phyloP scores from a whole-genome alignment of 129 eudicot species.

The carrot (Daucus carota) region DH1_v3.0 NC_030387.2:5132501-5133000 shows the following conservation, averaged over 20 bases:
- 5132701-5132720: conserved; percentile 34
- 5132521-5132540: not conserved
- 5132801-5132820: conserved; percentile 51
- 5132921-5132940: not conserved
- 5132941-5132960: not conserved
- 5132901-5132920: not conserved
- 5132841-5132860: conserved; percentile 43
- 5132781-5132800: conserved; percentile 33
- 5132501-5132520: not conserved
- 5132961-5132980: not conserved
- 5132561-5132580: not conserved
- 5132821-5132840: conserved; percentile 42
- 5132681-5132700: conserved; percentile 39
- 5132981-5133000: not conserved
- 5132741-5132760: conserved; percentile 25
- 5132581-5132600: not conserved
- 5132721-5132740: conserved; percentile 19
- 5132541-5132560: not conserved
- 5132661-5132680: conserved; percentile 47
- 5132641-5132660: conserved; percentile 62
- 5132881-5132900: not conserved
- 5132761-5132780: conserved; percentile 41
- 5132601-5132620: conserved; percentile 30
- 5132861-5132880: not conserved
- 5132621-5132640: conserved; percentile 45